These are phyloP conservation scores for Tricholoma flavovirens DNA, from an alignment of 768 basidiomycete species.

Conservation along the genomic window DNA sequence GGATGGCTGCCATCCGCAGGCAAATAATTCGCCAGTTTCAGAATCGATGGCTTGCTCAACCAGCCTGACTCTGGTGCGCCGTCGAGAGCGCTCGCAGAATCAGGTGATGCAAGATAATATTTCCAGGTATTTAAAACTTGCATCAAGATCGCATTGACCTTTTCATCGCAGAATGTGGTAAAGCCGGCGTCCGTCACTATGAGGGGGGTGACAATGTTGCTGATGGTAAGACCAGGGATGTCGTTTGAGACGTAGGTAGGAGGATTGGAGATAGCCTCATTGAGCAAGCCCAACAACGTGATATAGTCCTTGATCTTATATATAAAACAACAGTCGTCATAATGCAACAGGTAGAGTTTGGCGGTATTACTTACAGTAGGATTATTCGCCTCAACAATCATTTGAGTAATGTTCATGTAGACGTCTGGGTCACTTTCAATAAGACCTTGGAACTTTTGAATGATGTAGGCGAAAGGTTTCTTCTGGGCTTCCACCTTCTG, in stretches of 20 bases:
- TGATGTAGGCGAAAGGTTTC: slow-evolving; percentile 3
- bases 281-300: not conserved
- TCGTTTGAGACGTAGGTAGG: not conserved
- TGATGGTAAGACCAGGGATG: slow-evolving; percentile 1
- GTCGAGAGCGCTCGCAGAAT: not conserved
- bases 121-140: slow-evolving; percentile 1
- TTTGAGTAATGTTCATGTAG: slow-evolving; percentile 21
- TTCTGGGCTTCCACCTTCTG: not conserved
- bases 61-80: not conserved
- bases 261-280: not conserved
- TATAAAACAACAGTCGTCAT: not conserved
- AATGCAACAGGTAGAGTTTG: slow-evolving; percentile 3
- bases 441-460: slow-evolving; percentile 18
- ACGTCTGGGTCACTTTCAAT: slow-evolving; percentile 17
- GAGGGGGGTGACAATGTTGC: not conserved
- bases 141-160: slow-evolving; percentile 1
- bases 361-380: slow-evolving; percentile 5
- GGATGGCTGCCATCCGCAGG: not conserved
- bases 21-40: not conserved
- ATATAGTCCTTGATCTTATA: not conserved
- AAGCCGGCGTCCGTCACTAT: not conserved
- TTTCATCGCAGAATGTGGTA: not conserved
- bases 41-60: not conserved
- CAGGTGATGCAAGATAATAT: slow-evolving; percentile 1
- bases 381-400: slow-evolving; percentile 16